Percentiles rank a stretch among this genome's conserved stretches.
phyloP scores from a whole-genome alignment of 352 stramenopile genomes.

The Phytophthora melonis region DNA sequence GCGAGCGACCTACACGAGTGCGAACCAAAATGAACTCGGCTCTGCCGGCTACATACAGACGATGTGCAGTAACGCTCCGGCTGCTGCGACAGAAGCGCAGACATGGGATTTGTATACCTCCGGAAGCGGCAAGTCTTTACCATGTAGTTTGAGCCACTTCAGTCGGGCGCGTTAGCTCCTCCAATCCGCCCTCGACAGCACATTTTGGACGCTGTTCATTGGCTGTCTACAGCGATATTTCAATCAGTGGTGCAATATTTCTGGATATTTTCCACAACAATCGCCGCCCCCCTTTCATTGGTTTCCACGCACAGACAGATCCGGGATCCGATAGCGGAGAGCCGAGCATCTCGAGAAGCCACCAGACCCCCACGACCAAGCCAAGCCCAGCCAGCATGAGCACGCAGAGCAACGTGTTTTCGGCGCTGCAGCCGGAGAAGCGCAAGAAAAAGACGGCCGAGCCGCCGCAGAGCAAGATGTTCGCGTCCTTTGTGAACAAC shows the following conservation, averaged over 20 bases:
- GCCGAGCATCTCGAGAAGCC: neutral
- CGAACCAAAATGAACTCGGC: conserved; percentile 7
- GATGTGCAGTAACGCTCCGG: neutral
- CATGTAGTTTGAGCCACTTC: too few species aligned
- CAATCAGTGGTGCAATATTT: too few species aligned
- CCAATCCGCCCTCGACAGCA: conserved; percentile 24
- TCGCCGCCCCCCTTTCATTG: too few species aligned
- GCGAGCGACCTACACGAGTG: neutral
- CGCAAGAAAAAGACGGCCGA: conserved; percentile 67
- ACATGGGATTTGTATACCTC: neutral
- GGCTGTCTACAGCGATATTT: too few species aligned
- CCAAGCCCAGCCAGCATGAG: conserved; percentile 21
- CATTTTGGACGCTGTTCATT: neutral
- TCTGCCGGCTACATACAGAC: conserved; percentile 9
- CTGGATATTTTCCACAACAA: too few species aligned
- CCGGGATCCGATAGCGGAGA: neutral
- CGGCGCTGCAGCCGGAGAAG: conserved; percentile 68
- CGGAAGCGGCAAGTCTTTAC: neutral
- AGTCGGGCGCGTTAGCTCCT: neutral
- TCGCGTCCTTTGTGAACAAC: conserved; percentile 80
- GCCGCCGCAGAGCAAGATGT: conserved; percentile 55
- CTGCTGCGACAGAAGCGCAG: neutral
- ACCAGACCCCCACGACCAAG: neutral
- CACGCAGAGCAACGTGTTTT: conserved; percentile 52
- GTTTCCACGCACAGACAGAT: conserved; percentile 27